Percentiles rank a stretch among this genome's conserved stretches.
These are phyloP conservation scores for Apophysomyces elegans DNA, from an alignment of 371 early-diverging fungal genomes.

Conservation along the genomic window DNA sequence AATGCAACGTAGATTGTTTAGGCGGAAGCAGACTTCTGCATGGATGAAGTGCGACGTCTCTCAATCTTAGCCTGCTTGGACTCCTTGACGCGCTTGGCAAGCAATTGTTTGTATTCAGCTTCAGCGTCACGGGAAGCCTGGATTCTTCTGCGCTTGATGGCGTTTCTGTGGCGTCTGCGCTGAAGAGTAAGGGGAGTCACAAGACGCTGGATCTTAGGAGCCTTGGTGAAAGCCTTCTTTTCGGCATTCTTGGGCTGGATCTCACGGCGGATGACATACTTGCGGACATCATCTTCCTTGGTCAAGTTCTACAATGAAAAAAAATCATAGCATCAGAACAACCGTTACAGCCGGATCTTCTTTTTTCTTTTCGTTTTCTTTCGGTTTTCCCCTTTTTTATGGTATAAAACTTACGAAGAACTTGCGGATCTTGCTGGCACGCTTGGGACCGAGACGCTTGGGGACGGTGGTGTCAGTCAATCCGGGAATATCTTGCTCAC, in stretches of 20 bases:
- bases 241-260: constrained; percentile 85
- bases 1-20: constrained; percentile 24
- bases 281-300: constrained; percentile 98
- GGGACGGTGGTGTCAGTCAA: constrained; percentile 94
- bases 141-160: constrained; percentile 84
- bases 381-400: neutral
- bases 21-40: constrained; percentile 62
- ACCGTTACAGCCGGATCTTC: too few relatives aligned
- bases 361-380: neutral
- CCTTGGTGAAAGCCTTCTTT: constrained; percentile 96
- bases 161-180: constrained; percentile 87
- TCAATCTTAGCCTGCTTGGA: constrained; percentile 76
- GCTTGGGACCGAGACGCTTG: constrained; percentile 98
- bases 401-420: constrained; percentile 76
- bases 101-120: constrained; percentile 91
- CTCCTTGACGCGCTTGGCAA: constrained; percentile 94
- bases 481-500: constrained; percentile 95
- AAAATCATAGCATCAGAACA: neutral
- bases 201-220: constrained; percentile 96
- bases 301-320: constrained; percentile 62
- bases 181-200: constrained; percentile 96
- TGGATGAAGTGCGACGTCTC: constrained; percentile 69
- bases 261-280: constrained; percentile 98
- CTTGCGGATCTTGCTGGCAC: constrained; percentile 98
- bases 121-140: constrained; percentile 87